phyloP scores from a whole-genome alignment of 2,329 filamentous ascomycete species.

The Aaosphaeria pasadenensis region DNA sequence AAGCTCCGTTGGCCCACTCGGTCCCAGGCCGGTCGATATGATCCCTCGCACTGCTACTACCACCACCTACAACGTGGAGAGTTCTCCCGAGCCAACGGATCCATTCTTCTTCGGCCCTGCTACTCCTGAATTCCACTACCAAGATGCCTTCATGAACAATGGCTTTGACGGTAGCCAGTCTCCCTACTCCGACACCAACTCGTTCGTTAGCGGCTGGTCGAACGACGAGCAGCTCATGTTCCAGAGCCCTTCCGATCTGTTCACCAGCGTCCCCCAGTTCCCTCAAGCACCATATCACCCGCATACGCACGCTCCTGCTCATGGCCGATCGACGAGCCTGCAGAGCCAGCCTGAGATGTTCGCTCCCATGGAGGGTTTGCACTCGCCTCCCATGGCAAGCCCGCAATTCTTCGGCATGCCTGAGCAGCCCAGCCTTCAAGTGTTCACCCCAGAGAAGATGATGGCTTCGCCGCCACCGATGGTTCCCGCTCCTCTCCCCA shows the following conservation, averaged over 20 bases:
- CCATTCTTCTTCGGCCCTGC: slow-evolving; percentile 33
- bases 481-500: slow-evolving; percentile 26
- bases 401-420: slow-evolving; percentile 23
- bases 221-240: slow-evolving; percentile 32
- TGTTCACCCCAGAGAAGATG: slow-evolving; percentile 21
- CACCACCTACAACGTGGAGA: slow-evolving; percentile 24
- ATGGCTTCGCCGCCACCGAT: slow-evolving; percentile 21
- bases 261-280: slow-evolving; percentile 24
- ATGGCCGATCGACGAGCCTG: slow-evolving; percentile 24
- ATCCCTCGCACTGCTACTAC: slow-evolving; percentile 23
- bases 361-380: slow-evolving; percentile 18
- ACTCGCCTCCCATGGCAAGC: slow-evolving; percentile 21
- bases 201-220: slow-evolving; percentile 26
- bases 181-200: slow-evolving; percentile 29
- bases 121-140: slow-evolving; percentile 34
- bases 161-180: slow-evolving; percentile 31
- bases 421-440: slow-evolving; percentile 19
- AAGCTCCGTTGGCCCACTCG: slow-evolving; percentile 27
- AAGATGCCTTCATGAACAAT: slow-evolving; percentile 27
- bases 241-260: slow-evolving; percentile 22
- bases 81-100: slow-evolving; percentile 35
- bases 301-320: slow-evolving; percentile 8
- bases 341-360: slow-evolving; percentile 33
- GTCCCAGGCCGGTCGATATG: slow-evolving; percentile 23
- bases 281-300: slow-evolving; percentile 12